Evolutionary conservation across 306 rosid genomes (phyloP).

Genomic region (Glycine latifolia): DNA sequence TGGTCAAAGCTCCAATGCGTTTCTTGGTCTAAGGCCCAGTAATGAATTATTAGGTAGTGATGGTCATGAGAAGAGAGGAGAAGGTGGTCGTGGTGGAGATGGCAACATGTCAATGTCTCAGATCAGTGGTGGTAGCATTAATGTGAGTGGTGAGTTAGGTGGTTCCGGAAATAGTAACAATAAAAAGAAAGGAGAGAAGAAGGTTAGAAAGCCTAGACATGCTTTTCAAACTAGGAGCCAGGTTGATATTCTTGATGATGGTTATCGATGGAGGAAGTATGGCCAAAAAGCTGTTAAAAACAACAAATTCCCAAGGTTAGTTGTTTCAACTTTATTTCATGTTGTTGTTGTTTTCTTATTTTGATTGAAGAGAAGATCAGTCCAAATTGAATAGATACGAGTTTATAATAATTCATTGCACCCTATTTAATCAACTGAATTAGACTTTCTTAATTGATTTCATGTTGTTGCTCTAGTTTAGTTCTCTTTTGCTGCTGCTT

Average conservation of each 20-base stretch:
- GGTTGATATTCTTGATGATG: constrained; percentile 88
- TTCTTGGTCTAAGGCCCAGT: constrained; percentile 48
- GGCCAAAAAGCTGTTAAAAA: constrained; percentile 86
- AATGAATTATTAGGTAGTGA: background rate
- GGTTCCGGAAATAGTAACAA: constrained; percentile 2
- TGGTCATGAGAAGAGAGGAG: constrained; percentile 7
- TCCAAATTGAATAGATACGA: too few species aligned
- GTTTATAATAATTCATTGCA: too few species aligned
- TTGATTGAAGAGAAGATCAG: background rate
- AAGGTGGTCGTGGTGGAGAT: background rate
- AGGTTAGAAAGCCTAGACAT: constrained; percentile 63
- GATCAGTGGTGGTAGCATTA: constrained; percentile 25
- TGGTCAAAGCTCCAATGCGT: constrained; percentile 54
- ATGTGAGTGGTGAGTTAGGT: constrained; percentile 3
- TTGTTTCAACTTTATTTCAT: background rate
- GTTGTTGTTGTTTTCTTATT: background rate
- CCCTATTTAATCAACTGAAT: too few species aligned
- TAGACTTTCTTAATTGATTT: too few species aligned
- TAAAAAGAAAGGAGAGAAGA: constrained; percentile 58
- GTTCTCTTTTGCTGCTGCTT: background rate
- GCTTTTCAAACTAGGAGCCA: constrained; percentile 86
- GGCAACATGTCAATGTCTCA: background rate
- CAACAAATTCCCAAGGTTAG: constrained; percentile 81
- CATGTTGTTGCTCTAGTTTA: background rate
- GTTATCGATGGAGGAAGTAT: constrained; percentile 89